These are phyloP conservation scores for Camelina laxa DNA, from an alignment of 345 rosid species.

Conservation along the genomic window DNA sequence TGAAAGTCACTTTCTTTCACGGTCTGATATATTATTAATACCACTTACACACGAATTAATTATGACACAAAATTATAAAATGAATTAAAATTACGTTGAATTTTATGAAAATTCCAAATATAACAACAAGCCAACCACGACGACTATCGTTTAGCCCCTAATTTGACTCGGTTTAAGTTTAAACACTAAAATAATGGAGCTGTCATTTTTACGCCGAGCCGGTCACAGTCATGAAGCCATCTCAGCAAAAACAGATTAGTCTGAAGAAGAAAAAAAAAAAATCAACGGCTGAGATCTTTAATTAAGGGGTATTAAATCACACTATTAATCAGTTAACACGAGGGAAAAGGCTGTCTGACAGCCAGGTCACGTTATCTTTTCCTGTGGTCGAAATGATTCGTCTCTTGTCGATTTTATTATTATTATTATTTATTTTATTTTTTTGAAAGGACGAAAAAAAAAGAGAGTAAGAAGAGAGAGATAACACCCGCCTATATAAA, in stretches of 20 bases:
- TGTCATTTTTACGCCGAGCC: conserved; percentile 40
- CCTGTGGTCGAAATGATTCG: conserved; percentile 48
- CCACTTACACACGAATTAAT: not conserved
- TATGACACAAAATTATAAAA: conserved; percentile 13
- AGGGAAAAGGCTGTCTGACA: conserved; percentile 51
- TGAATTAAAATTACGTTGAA: conserved; percentile 29
- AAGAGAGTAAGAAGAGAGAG: conserved; percentile 15
- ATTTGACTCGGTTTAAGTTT: conserved; percentile 38
- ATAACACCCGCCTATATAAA: conserved; percentile 46
- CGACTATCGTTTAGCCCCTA: conserved; percentile 38
- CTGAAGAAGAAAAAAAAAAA: not conserved
- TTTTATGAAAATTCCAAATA: conserved; percentile 1
- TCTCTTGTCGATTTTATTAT: conserved; percentile 27
- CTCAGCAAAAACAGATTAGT: conserved; percentile 26
- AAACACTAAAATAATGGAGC: conserved; percentile 24
- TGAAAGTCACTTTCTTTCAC: conserved; percentile 44
- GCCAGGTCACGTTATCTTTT: conserved; percentile 52
- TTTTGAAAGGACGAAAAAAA: conserved; percentile 41
- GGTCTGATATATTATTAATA: conserved; percentile 25
- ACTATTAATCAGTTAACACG: conserved; percentile 24
- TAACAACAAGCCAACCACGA: conserved; percentile 44
- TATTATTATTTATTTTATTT: not conserved
- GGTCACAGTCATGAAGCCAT: conserved; percentile 35
- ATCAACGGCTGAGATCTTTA: conserved; percentile 38
- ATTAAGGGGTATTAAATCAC: conserved; percentile 4